Base-by-base conservation (phyloP, 2,329 filamentous ascomycete species). In the Cladosporium sp. region DNA sequence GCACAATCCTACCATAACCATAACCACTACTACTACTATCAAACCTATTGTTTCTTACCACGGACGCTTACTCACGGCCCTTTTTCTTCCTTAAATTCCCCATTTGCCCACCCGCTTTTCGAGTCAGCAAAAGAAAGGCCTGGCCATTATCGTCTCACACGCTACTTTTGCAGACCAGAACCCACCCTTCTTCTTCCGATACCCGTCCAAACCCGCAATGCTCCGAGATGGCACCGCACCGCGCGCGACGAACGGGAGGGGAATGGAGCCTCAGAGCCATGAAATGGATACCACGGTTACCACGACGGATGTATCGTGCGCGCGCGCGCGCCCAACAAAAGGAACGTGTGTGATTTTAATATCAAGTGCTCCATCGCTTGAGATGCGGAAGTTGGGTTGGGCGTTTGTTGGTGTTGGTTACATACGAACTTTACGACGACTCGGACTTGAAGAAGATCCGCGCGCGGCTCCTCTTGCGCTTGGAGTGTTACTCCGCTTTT, bases 161-260 rank as follows among this genome's bases (percentile, higher is more conserved):
- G 41, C 41, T 47, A 47, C n/a, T 47, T 47, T 47, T 21, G 7
- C 11, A 36, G 21, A 44, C n/a, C 7, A 11, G 5, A 47, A 55
- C 4, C 52, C 52, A 55, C 52, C 10, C 41, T 47, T 32, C 34
- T 18, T 34, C 26, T 14, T 36, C 52, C 52, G 52, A 11, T 55
- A 54, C 24, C 51, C 51, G 51, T 1, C n/a, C 51, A 4, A 12
- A 21, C 26, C 52, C 52, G 52, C 52, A 21, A 7, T 11, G 5
- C n/a, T 55, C 52, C 52, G 52, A 55, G 52, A 55, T 55, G 52
- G 8, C 52, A 32, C 52, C 52, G 52, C 15, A 14, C 28, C 26
- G 10, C 52, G 18, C 10, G 18, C 10, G 14, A 34, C 52, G 52
- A 32, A 55, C 28, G 52, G 28, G 28, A 21, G 52, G 26, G 52